Conservation (phyloP, 1,284 basidiomycete species). For the Mycosarcoma maydis region DNA sequence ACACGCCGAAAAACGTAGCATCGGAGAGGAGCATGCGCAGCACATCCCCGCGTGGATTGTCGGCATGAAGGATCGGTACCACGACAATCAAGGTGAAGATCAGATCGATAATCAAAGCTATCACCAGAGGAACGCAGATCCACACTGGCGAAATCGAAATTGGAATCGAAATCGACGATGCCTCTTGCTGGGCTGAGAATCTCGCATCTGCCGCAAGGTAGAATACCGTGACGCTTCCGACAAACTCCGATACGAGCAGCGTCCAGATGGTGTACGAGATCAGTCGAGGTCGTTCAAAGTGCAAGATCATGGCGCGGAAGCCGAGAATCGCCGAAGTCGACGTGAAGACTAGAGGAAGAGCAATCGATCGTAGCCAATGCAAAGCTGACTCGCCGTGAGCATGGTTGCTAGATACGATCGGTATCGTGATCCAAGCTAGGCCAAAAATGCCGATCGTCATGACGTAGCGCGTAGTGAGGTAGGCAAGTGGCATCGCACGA, state of each 20-base stretch:
- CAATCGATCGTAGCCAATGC: constrained; percentile 11
- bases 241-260: constrained; percentile 6
- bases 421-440: constrained; percentile 13
- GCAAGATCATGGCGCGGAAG: constrained; percentile 22
- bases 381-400: neutral
- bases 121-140: constrained; percentile 9
- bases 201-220: constrained; percentile 1
- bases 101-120: constrained; percentile 21
- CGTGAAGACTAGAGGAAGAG: constrained; percentile 17
- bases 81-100: constrained; percentile 8
- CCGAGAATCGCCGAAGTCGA: constrained; percentile 31
- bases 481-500: constrained; percentile 19
- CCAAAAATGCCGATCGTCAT: constrained; percentile 7
- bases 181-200: neutral
- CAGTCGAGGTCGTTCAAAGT: constrained; percentile 9
- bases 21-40: constrained; percentile 24
- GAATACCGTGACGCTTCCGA: neutral
- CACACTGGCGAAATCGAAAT: constrained; percentile 4
- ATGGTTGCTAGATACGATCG: too few relatives aligned
- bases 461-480: constrained; percentile 20
- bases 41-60: constrained; percentile 13
- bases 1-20: constrained; percentile 24
- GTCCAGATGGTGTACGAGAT: constrained; percentile 7
- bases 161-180: too few relatives aligned
- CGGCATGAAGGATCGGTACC: neutral